phyloP scores from a whole-genome alignment of 805 yeast genomes.

The Teunomyces gatunensis region DNA sequence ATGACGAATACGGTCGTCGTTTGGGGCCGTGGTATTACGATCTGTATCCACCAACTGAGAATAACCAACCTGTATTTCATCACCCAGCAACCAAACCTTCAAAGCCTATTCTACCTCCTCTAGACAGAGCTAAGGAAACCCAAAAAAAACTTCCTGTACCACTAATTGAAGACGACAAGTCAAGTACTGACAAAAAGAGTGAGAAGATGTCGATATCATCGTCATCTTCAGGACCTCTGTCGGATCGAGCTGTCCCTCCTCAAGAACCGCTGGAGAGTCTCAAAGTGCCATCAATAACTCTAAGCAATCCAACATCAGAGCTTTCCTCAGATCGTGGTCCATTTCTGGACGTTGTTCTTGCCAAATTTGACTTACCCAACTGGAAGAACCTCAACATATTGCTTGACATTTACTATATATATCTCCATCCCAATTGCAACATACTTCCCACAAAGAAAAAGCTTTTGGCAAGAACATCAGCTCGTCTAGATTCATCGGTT shows the following conservation, averaged over 20 bases:
- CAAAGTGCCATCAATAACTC: background rate
- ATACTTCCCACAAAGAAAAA: slow-evolving; percentile 18
- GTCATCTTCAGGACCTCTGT: background rate
- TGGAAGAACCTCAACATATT: slow-evolving; percentile 17
- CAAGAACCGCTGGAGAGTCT: background rate
- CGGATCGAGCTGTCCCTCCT: background rate
- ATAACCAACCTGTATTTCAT: background rate
- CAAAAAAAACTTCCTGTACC: background rate
- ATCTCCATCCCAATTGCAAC: slow-evolving; percentile 20
- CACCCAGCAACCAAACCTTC: background rate
- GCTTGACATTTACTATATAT: slow-evolving; percentile 22
- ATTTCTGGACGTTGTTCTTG: slow-evolving; percentile 13
- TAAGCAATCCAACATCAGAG: background rate
- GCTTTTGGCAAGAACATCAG: slow-evolving; percentile 18
- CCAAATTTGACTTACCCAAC: slow-evolving; percentile 22
- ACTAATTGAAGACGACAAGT: background rate
- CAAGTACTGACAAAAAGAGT: background rate
- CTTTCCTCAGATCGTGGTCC: background rate
- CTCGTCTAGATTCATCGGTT: slow-evolving; percentile 20
- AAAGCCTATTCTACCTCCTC: background rate
- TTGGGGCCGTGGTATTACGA: background rate
- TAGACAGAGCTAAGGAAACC: background rate
- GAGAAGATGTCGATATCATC: background rate
- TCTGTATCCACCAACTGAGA: background rate
- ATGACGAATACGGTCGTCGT: background rate